These are phyloP conservation scores for Astragalus glycyphyllos DNA, from an alignment of 306 rosid species.

Conservation along the genomic window DNA sequence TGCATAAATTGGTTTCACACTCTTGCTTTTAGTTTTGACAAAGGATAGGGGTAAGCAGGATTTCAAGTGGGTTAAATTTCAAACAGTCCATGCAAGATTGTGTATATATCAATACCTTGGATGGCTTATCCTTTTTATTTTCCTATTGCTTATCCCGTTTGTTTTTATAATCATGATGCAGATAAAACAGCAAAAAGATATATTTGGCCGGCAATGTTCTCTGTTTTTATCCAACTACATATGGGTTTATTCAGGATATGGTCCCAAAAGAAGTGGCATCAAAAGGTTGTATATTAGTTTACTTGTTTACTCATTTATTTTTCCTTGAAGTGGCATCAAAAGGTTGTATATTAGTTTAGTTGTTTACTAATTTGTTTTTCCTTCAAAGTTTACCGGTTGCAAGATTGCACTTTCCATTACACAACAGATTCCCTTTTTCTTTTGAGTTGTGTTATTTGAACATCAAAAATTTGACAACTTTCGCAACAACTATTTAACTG, in stretches of 20 bases:
- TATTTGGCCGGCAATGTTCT: constrained; percentile 66
- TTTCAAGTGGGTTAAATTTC: constrained; percentile 27
- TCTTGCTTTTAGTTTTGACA: constrained; percentile 31
- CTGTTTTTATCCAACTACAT: constrained; percentile 76
- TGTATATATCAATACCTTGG: constrained; percentile 25
- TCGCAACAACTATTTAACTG: too few relatives aligned
- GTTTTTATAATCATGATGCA: constrained; percentile 53
- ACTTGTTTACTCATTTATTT: constrained; percentile 13
- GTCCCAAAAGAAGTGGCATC: constrained; percentile 77
- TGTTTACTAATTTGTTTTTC: constrained; percentile 19
- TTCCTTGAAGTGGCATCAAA: constrained; percentile 63
- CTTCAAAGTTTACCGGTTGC: constrained; percentile 28
- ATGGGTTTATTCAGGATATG: constrained; percentile 78
- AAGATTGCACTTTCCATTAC: constrained; percentile 19
- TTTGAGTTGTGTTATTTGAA: too few relatives aligned
- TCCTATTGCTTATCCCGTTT: constrained; percentile 41
- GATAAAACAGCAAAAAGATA: constrained; percentile 82
- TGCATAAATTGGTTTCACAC: constrained; percentile 20
- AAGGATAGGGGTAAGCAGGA: constrained; percentile 25
- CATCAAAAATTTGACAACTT: too few relatives aligned
- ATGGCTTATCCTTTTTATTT: constrained; percentile 19
- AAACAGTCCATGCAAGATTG: not conserved
- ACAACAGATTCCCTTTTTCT: constrained; percentile 29
- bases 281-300: constrained; percentile 61
- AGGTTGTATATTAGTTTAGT: constrained; percentile 56